phyloP scores from a whole-genome alignment of 2,329 filamentous ascomycete genomes.

The Aspergillus costaricaensis region DNA sequence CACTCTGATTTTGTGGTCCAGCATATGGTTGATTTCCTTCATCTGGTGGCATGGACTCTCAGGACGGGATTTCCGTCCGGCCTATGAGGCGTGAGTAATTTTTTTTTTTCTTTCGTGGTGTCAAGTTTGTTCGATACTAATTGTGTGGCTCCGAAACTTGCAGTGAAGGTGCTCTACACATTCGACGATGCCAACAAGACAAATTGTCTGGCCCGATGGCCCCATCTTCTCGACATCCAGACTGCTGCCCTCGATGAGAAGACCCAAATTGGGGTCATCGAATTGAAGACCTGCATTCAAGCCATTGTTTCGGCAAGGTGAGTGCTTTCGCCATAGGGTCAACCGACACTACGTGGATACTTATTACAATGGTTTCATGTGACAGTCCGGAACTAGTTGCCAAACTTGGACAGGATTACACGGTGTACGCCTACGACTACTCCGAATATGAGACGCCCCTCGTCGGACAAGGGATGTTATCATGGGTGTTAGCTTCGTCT shows the following conservation, averaged over 20 bases:
- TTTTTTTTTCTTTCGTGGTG: background rate
- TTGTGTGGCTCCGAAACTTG: constrained; percentile 17
- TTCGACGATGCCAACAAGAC: constrained; percentile 88
- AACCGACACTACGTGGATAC: background rate
- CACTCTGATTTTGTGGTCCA: constrained; percentile 10
- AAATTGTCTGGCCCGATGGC: constrained; percentile 84
- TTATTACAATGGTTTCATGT: constrained; percentile 8
- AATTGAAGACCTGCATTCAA: constrained; percentile 82
- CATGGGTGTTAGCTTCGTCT: constrained; percentile 70
- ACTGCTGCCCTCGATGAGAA: constrained; percentile 78
- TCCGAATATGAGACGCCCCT: constrained; percentile 92
- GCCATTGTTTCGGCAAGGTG: constrained; percentile 69
- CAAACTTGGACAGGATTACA: constrained; percentile 77
- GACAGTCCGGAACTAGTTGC: constrained; percentile 80
- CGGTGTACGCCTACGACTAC: constrained; percentile 96
- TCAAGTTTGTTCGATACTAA: constrained; percentile 19
- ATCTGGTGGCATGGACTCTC: constrained; percentile 44
- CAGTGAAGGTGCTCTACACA: constrained; percentile 96
- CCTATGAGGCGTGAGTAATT: constrained; percentile 67
- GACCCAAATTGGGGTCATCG: constrained; percentile 81
- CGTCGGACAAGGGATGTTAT: constrained; percentile 94
- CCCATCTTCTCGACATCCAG: constrained; percentile 75
- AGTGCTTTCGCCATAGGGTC: constrained; percentile 22
- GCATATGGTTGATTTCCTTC: constrained; percentile 35
- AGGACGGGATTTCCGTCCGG: constrained; percentile 60